Evolutionary conservation across 352 stramenopile species (phyloP).

Genomic region (Globisporangium cederbergense): DNA sequence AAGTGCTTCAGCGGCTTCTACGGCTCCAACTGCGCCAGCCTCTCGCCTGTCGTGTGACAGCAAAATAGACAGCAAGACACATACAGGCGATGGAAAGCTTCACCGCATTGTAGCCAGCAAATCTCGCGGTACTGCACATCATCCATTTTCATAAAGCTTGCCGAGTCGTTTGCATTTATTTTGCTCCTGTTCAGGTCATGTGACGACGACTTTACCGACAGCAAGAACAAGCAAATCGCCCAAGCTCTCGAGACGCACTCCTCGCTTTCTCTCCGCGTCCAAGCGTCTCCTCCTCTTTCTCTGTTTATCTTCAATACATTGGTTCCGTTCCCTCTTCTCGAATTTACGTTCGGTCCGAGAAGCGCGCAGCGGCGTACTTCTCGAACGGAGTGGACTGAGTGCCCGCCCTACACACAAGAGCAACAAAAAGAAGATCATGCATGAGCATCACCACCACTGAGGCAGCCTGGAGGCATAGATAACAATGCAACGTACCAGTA

Average conservation of each 20-base stretch:
- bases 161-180: background rate
- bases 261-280: background rate
- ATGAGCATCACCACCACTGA: background rate
- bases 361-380: conserved; percentile 56
- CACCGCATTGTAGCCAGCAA: too few species aligned
- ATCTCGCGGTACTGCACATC: background rate
- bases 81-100: background rate
- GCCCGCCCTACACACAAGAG: conserved; percentile 30
- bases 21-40: conserved; percentile 72
- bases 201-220: conserved; percentile 1
- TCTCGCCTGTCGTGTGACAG: conserved; percentile 41
- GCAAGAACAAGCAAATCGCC: background rate
- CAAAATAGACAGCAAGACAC: background rate
- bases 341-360: conserved; percentile 48
- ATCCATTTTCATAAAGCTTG: background rate
- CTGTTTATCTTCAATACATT: conserved; percentile 15
- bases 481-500: conserved; percentile 52
- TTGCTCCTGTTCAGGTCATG: conserved; percentile 1
- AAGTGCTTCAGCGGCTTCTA: conserved; percentile 74
- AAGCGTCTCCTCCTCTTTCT: conserved; percentile 1
- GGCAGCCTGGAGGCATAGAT: background rate
- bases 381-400: conserved; percentile 51
- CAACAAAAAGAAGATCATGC: background rate
- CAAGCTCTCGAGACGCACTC: background rate
- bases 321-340: background rate